Evolutionary conservation across 2,329 filamentous ascomycete species (phyloP).

Genomic region (Rhynchosporium agropyri): DNA sequence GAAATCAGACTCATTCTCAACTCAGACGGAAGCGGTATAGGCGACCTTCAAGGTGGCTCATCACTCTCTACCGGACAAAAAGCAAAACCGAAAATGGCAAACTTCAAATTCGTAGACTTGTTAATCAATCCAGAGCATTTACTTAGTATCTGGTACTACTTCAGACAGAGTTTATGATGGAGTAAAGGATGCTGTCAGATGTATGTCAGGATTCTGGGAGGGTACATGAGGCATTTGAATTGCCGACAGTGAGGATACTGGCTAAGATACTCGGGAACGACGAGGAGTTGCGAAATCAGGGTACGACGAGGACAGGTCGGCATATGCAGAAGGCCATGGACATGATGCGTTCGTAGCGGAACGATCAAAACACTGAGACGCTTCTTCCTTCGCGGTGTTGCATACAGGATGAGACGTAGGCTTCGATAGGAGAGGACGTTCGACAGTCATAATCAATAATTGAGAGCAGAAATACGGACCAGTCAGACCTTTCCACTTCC

Average conservation of each 20-base stretch:
- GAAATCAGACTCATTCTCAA: slow-evolving; percentile 36
- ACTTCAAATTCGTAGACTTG: slow-evolving; percentile 31
- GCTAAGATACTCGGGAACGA: slow-evolving; percentile 16
- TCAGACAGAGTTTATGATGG: slow-evolving; percentile 35
- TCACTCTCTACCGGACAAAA: not conserved
- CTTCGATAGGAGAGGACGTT: too few relatives aligned
- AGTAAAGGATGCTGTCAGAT: slow-evolving; percentile 36
- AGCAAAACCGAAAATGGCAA: not conserved
- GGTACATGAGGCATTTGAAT: slow-evolving; percentile 32
- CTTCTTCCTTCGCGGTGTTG: too few relatives aligned
- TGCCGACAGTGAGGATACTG: slow-evolving; percentile 37
- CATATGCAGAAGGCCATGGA: slow-evolving; percentile 6
- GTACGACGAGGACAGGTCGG: not conserved
- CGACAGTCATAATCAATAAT: too few relatives aligned
- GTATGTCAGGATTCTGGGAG: slow-evolving; percentile 30
- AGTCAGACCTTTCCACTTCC: too few relatives aligned
- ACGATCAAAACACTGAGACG: too few relatives aligned
- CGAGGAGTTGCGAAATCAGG: not conserved
- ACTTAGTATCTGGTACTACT: slow-evolving; percentile 37
- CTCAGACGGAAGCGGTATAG: not conserved
- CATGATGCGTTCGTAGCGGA: slow-evolving; percentile 9
- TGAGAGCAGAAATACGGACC: too few relatives aligned
- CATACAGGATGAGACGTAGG: too few relatives aligned
- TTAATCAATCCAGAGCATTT: slow-evolving; percentile 31
- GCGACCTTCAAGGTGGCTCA: not conserved